These are phyloP conservation scores for Pestalotiopsis sp. DNA, from an alignment of 2,329 filamentous ascomycete species.

Conservation along the genomic window DNA sequence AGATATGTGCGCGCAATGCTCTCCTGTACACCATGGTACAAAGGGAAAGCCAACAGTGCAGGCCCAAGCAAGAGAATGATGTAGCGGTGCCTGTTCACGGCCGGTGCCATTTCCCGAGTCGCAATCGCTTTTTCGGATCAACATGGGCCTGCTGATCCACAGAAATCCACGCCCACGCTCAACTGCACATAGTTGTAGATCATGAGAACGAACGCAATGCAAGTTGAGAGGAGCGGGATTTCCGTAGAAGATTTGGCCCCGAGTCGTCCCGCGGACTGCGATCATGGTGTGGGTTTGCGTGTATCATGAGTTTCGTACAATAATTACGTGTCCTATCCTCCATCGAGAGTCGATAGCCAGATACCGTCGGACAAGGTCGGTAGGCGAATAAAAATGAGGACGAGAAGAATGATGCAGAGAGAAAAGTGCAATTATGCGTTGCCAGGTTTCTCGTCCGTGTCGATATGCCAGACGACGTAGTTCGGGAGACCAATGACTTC, in stretches of 20 bases:
- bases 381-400: conserved; percentile 28
- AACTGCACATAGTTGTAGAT: neutral
- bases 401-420: conserved; percentile 24
- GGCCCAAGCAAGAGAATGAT: neutral
- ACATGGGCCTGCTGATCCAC: neutral
- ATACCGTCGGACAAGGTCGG: conserved; percentile 24
- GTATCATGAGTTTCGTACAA: conserved; percentile 32
- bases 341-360: conserved; percentile 25
- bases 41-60: neutral
- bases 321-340: conserved; percentile 32
- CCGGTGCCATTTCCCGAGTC: neutral
- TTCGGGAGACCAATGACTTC: conserved; percentile 91
- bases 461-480: conserved; percentile 98
- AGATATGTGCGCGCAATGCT: neutral
- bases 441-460: conserved; percentile 91
- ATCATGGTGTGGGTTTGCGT: conserved; percentile 21
- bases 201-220: neutral
- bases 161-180: neutral
- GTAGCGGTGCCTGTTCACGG: neutral
- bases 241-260: conserved; percentile 30
- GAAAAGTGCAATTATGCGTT: conserved; percentile 37
- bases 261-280: conserved; percentile 15
- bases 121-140: neutral
- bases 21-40: neutral
- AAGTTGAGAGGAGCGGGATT: conserved; percentile 6